Percentiles rank a stretch among this genome's conserved stretches.
Conservation (phyloP, 2,329 filamentous ascomycete species). For the Exophiala sp. region DNA sequence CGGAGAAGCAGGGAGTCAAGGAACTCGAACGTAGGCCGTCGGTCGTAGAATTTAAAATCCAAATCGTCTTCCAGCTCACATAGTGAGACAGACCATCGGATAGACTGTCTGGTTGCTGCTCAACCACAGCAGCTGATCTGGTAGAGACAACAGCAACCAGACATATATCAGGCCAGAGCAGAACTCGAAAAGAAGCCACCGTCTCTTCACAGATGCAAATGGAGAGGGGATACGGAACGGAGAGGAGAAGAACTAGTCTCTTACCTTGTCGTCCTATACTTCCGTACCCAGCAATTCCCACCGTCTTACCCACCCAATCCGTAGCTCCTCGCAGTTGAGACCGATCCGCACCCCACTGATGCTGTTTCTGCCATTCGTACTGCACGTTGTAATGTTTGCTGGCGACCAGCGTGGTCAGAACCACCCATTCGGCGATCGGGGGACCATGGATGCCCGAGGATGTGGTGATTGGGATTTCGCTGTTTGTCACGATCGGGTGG, state of each 20-base stretch:
- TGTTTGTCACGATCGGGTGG: constrained; percentile 50
- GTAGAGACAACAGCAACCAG: no score
- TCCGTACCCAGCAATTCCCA: constrained; percentile 59
- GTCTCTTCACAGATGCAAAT: no score
- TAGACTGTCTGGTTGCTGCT: no score
- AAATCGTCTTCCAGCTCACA: no score
- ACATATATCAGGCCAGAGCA: no score
- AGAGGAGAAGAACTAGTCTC: constrained; percentile 12
- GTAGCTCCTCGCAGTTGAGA: constrained; percentile 32
- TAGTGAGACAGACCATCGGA: no score
- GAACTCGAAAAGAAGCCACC: no score
- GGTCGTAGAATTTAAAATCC: no score
- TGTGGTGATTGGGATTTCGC: constrained; percentile 50
- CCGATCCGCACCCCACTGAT: constrained; percentile 45
- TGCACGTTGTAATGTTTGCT: constrained; percentile 50
- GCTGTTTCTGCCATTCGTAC: constrained; percentile 54
- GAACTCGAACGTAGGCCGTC: no score
- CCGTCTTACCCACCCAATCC: constrained; percentile 51
- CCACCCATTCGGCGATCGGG: constrained; percentile 61
- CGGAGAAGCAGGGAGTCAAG: no score
- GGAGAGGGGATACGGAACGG: neutral
- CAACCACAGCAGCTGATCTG: no score
- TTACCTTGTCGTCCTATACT: constrained; percentile 56
- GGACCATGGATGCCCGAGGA: constrained; percentile 55
- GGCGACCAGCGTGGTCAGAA: constrained; percentile 56